A percentile compares a stretch with the other conserved stretches of the same genome.
Conservation (phyloP, 257 asterid genomes). For the Penstemon davidsonii region DNA sequence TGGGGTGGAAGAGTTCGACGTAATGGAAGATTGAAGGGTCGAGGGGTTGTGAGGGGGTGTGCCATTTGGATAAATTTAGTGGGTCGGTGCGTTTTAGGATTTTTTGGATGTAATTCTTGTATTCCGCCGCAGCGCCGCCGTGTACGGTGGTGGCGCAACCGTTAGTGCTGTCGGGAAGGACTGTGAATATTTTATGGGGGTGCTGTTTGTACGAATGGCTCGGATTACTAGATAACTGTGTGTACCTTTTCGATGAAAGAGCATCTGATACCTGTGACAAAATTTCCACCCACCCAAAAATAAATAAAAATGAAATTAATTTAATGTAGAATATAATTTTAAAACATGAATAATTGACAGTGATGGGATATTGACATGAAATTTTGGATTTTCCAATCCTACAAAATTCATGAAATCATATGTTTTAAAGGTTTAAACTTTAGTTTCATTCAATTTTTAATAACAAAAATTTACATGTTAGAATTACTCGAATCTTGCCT, state of each 20-base stretch:
- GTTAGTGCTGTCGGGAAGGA: constrained; percentile 36
- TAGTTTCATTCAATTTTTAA: too few species aligned
- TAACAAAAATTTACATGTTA: too few species aligned
- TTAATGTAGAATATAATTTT: not conserved
- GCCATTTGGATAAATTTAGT: constrained; percentile 52
- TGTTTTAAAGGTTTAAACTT: not conserved
- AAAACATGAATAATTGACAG: constrained; percentile 10
- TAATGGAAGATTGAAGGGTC: constrained; percentile 79
- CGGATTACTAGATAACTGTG: constrained; percentile 67
- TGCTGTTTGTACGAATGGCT: constrained; percentile 53
- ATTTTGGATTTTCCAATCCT: constrained; percentile 16
- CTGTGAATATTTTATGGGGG: constrained; percentile 27
- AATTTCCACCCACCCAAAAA: constrained; percentile 33
- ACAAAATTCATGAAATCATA: not conserved
- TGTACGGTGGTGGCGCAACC: constrained; percentile 34
- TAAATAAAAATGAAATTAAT: not conserved
- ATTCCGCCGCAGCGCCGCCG: constrained; percentile 39
- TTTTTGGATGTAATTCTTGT: constrained; percentile 49
- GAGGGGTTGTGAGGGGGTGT: constrained; percentile 60
- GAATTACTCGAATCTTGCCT: too few species aligned
- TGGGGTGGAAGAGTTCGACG: constrained; percentile 65
- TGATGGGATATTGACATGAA: constrained; percentile 20
- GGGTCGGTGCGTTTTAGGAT: constrained; percentile 70
- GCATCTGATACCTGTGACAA: constrained; percentile 57
- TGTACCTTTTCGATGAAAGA: constrained; percentile 54